Base-by-base conservation (phyloP, 129 eudicot species). In the Flaveria linearis region DNA sequence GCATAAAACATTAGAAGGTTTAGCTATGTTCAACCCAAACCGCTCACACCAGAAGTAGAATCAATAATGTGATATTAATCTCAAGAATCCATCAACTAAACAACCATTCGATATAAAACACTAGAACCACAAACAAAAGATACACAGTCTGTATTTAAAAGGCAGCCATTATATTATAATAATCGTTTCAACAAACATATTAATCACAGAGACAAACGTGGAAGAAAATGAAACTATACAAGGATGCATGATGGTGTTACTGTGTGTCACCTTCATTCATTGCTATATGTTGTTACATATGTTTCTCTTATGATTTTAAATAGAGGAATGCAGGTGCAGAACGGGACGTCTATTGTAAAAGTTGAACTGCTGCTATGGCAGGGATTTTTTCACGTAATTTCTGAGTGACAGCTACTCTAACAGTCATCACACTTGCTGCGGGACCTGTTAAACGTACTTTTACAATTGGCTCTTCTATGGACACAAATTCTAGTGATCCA, bases 361-460 rank as follows among this genome's bases (percentile, higher is more conserved):
- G 99, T 63, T 91, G 97, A 69, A 94, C 97, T 3, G 99, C 99
- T 2, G 99, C 99, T 71, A 94, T 91, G 57, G 90, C 56, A 3
- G 99, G 99, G 68, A 94, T 94, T 69, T 94, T 94, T 75, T 91
- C 99, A 64, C 99, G 86, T 68, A 94, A 78, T 80, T 94, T 94
- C 85, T 94, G 99, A 18, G 99, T 91, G 4, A 94, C 88, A 45
- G 99, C 99, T 14, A 91, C 97, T 65, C 97, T 86, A 39, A 91
- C 97, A 2, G 97, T 94, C 97, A 94, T 94, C 36, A 94, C 99
- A 5, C 93, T 87, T 17, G 99, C 97, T 41, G 99, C 99, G 43
- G 99, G 99, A 50, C 99, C 99, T 0, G 92, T 82, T 18, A 94
- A 82, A 6, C 93, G 83, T 55, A 94, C 92, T 80, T 94, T 94